Base-by-base conservation (phyloP, 176 grass and related monocot species). In the Avena insularis region DNA sequence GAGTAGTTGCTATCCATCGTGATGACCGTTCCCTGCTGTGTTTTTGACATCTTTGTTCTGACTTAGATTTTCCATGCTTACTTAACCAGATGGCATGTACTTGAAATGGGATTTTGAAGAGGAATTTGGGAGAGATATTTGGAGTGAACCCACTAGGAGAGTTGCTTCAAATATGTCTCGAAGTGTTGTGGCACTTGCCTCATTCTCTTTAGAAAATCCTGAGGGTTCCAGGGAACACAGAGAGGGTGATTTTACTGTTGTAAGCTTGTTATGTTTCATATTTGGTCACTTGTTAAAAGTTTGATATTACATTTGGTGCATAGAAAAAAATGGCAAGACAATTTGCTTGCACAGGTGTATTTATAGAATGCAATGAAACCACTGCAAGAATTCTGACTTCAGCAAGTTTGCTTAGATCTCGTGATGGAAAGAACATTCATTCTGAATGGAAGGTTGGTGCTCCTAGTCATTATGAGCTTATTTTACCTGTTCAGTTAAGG, bases 171-270 rank as follows among this genome's bases (percentile, higher is more conserved):
- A 38, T 15, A 78, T 78, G 75, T 78, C 53, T n/a, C 27, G 4
- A 35, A n/a, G 29, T 78, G 75, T 78, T 56, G 75, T 58, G 16
- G 51, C 75, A 20, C 75, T 78, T 20, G 75, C 75, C 33, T 78
- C 75, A 19, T 78, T 78, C 16, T 12, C 8, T 62, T n/a, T 62
- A 62, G 3, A 4, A 71, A 40, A 20, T 43, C 19, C 8, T 43
- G 17, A 71, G 17, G 9, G 17, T 45, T 1, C 8, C 12, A 36
- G 9, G 36, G 17, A 43, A 2, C 20, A 43, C 17, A 35, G 33
- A 35, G 33, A 4, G 33, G 33, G 33, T 35, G 33, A 35, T 35
- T 35, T 35, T 35, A 35, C 33, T 35, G 33, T 35, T 35, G 33
- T 35, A 35, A 35, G 33, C 33, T 35, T 35, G 33, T 35, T 35